Base-by-base conservation (phyloP, 2,329 filamentous ascomycete genomes). In the Phaeosphaeriaceae sp. region DNA sequence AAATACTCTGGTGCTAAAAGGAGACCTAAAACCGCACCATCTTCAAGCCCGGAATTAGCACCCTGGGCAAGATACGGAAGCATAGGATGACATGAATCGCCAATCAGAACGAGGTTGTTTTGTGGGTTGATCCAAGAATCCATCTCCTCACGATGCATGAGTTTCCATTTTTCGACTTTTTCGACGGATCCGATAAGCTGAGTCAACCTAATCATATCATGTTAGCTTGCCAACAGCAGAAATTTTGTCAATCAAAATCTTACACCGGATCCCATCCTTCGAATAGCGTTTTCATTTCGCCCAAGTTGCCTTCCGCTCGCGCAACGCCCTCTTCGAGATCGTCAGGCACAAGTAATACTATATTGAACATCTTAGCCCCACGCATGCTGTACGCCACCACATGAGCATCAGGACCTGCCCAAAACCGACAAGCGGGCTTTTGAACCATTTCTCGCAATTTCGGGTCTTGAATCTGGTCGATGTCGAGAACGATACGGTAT, bases 21-120 rank as follows among this genome's bases (percentile, higher is more conserved):
- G 1, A 78, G 74, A 0, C 86, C 87, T 0, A 89, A 71, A 0
- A 87, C 84, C 0, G 86, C 85, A 0, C 86, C 87, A 44, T 90
- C 87, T 63, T 90, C 87, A 1, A 90, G 76, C 0, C 83, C 82
- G 0, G 81, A 85, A 62, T 88, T 88, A 12, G 87, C 87, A 0
- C 87, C 67, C 41, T 71, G 67, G 3, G 69, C 66, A 1, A 70
- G 56, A 39, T 72, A 72, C 2, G 66, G 66, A 3, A 72, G 60
- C 66, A 71, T 72, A 3, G 67, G 67, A 40, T 72, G 67, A 33
- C 64, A 71, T 1, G 68, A 58, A 33, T 72, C 67, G 37, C 67
- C 67, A 35, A 62, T 58, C n/a, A 64, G 53, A 6, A 86, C 67
- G 85, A 87, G 0, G 83, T 86, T 21, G 85, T 75, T 55, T 84